A percentile compares a stretch with the other conserved stretches of the same genome.
Conservation (phyloP, 129 eudicot genomes). For the sunflower (Helianthus annuus) region DNA sequence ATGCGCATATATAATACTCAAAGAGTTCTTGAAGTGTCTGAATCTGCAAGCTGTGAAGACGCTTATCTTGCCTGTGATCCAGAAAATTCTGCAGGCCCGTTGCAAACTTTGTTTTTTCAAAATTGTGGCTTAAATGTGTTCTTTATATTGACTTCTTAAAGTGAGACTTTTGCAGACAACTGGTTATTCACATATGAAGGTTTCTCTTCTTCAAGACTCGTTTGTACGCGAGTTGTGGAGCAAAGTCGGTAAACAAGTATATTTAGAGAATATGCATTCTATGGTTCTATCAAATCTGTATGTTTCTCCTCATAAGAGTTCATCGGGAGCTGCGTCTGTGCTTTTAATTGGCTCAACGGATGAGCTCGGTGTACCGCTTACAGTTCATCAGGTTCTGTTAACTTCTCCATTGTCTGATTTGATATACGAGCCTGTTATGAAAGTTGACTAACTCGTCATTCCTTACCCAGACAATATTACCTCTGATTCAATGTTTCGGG, state of each 20-base stretch:
- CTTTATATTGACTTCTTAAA: constrained; percentile 15
- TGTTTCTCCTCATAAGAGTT: constrained; percentile 73
- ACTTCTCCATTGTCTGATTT: constrained; percentile 22
- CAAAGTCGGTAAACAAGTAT: constrained; percentile 74
- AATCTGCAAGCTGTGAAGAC: constrained; percentile 60
- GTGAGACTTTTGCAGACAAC: constrained; percentile 53
- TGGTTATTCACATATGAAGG: constrained; percentile 84
- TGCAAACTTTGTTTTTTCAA: constrained; percentile 23
- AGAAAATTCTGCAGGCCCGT: constrained; percentile 87
- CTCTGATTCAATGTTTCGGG: constrained; percentile 82
- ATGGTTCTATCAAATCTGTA: constrained; percentile 71
- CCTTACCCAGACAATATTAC: constrained; percentile 71
- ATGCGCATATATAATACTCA: constrained; percentile 64
- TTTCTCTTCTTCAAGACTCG: constrained; percentile 97
- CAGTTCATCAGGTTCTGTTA: constrained; percentile 80
- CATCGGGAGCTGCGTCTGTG: constrained; percentile 91
- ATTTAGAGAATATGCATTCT: constrained; percentile 75
- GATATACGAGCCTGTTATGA: not conserved
- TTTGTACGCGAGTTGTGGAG: constrained; percentile 91
- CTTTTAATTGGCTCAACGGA: constrained; percentile 92
- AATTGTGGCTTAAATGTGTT: constrained; percentile 18
- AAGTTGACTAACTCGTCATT: constrained; percentile 26
- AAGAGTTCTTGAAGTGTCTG: constrained; percentile 72
- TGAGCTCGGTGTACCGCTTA: constrained; percentile 92
- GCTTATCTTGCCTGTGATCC: constrained; percentile 75